Percentiles rank a stretch among this genome's conserved stretches.
phyloP scores from a whole-genome alignment of 306 rosid genomes.

The Castanopsis chinensis region DNA sequence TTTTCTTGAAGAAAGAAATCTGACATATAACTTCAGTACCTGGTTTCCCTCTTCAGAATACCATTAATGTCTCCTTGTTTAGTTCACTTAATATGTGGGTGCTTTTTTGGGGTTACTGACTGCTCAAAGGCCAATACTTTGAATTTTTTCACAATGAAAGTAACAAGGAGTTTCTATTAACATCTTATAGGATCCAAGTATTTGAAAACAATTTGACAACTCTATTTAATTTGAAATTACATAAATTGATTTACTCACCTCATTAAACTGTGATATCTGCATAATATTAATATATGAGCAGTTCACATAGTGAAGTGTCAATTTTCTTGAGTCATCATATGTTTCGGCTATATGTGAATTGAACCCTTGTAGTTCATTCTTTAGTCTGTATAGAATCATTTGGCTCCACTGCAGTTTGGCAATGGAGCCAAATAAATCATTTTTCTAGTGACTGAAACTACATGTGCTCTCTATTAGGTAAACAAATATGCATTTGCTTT shows the following conservation, averaged over 20 bases:
- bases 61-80: neutral
- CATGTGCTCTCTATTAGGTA: neutral
- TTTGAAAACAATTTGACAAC: neutral
- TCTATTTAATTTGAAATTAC: neutral
- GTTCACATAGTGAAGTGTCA: neutral
- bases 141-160: neutral
- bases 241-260: neutral
- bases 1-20: conserved; percentile 15
- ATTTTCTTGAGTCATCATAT: neutral
- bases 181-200: neutral
- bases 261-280: neutral
- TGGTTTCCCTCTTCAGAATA: neutral
- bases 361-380: neutral
- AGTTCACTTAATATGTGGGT: neutral
- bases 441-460: neutral
- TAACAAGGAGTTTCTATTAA: neutral
- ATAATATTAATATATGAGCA: neutral
- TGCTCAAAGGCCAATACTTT: neutral
- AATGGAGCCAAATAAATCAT: neutral
- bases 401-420: neutral
- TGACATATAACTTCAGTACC: neutral
- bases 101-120: neutral
- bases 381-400: neutral
- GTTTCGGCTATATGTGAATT: neutral
- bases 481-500: neutral